Base-by-base conservation (phyloP, 108 stramenopile genomes). In the Stephanodiscus triporus region DNA sequence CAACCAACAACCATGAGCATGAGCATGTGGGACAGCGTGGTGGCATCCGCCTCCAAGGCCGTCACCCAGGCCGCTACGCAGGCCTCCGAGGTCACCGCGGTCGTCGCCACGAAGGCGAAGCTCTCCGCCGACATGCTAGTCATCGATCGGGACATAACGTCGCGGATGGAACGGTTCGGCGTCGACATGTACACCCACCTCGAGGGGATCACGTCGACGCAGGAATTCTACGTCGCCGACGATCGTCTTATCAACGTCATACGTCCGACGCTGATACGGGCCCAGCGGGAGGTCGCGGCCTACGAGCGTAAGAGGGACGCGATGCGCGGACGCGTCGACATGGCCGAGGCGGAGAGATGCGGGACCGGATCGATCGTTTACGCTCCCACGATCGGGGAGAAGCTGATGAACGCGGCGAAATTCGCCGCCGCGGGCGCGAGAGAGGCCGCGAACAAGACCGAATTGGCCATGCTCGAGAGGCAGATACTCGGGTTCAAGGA, bases 181-280 rank as follows among this genome's bases (percentile, higher is more conserved):
- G 81, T 91, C 24, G 87, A 91, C 61, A 76, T 95, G 86, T 95
- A 91, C 72, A 87, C 86, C 30, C 84, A 91, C 60, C 55, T 95
- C 17, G 70, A 82, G 37, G 86, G 89, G 9, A 72, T 95, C 24
- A 80, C 88, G 1, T 77, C 80, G 60, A 75, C 79, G 4, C 81
- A 75, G 50, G 87, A 92, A 71, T 95, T 95, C 71, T 95, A 87
- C 77, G 83, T 86, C 4, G 83, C 88, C 1, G 71, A 80, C 22
- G 93, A 95, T 68, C 64, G 71, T 10, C 37, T 91, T 13, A 95
- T 88, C 1, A 63, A 85, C 51, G 68, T 83, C 17, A 55, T 95
- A 8, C 87, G 91, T 13, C 88, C 88, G 17, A 85, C 79, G 16
- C 55, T 92, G 26, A 77, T 92, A 63, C 59, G 63, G 65, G 86